Conservation (phyloP, 129 eudicot species). For the Cynara cardunculus region DNA sequence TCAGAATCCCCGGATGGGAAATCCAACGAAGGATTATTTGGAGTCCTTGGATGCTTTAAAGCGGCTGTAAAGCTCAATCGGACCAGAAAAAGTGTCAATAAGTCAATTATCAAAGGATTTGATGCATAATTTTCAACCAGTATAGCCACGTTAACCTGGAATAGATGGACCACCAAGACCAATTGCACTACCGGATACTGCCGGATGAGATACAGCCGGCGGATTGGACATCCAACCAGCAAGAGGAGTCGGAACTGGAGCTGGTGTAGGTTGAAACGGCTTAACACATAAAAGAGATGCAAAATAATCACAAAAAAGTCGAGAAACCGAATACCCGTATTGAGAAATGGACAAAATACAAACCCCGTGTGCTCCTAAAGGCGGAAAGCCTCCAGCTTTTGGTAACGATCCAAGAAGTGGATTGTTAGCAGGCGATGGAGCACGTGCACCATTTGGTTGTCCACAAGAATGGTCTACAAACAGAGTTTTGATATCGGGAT, state of each 20-base stretch:
- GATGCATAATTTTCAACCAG: background rate
- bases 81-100: background rate
- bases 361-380: conserved; percentile 90
- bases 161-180: conserved; percentile 79
- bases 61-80: conserved; percentile 39
- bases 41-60: conserved; percentile 83
- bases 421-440: conserved; percentile 81
- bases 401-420: conserved; percentile 81
- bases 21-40: conserved; percentile 67
- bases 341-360: conserved; percentile 18
- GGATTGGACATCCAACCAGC: conserved; percentile 98
- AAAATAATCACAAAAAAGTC: background rate
- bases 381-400: conserved; percentile 90
- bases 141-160: conserved; percentile 36
- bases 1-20: conserved; percentile 80
- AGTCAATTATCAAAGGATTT: background rate
- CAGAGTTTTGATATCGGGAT: conserved; percentile 90
- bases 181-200: conserved; percentile 73
- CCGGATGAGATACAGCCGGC: conserved; percentile 59
- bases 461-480: conserved; percentile 94
- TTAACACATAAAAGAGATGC: conserved; percentile 13
- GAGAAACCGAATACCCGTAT: background rate
- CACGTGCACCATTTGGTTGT: conserved; percentile 86
- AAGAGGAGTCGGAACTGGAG: conserved; percentile 70
- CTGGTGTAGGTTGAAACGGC: conserved; percentile 82